A percentile compares a stretch with the other conserved stretches of the same genome.
phyloP scores from a whole-genome alignment of 495 filamentous ascomycete genomes.

The Bacidia rubella region DNA sequence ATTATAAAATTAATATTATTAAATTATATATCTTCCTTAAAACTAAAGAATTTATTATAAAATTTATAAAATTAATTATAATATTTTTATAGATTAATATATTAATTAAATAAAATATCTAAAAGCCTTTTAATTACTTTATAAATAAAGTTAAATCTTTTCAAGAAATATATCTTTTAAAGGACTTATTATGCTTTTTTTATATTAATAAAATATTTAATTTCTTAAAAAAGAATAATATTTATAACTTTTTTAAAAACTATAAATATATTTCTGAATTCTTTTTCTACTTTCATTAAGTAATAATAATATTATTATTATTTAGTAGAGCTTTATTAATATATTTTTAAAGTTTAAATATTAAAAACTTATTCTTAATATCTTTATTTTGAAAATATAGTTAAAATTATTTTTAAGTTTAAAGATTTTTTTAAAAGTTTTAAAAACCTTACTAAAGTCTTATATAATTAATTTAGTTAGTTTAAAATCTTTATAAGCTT shows the following conservation, averaged over 20 bases:
- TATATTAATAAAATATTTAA: not conserved
- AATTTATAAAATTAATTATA: not conserved
- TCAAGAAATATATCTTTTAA: slow-evolving; percentile 3
- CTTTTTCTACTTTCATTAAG: not conserved
- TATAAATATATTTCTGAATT: slow-evolving; percentile 1
- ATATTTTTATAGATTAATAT: slow-evolving; percentile 7
- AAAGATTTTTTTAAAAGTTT: too few species aligned
- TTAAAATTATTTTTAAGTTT: too few species aligned
- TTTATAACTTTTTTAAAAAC: not conserved
- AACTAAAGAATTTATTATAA: not conserved
- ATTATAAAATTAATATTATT: not conserved
- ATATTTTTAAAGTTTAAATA: slow-evolving; percentile 1
- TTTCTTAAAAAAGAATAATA: too few species aligned
- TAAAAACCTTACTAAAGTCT: too few species aligned
- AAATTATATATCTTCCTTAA: not conserved
- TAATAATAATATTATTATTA: not conserved
- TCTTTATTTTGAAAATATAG: too few species aligned
- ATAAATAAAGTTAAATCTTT: too few species aligned
- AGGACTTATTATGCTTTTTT: not conserved
- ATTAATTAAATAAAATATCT: slow-evolving; percentile 9
- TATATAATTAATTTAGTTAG: too few species aligned
- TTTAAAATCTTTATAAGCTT: too few species aligned
- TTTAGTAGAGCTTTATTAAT: not conserved
- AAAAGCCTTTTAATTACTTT: slow-evolving; percentile 4
- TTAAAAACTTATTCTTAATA: too few species aligned